Evolutionary conservation across 345 rosid genomes (phyloP), one percentile per base, ranked within the genome.

Genomic region (Brassica cretica): DNA sequence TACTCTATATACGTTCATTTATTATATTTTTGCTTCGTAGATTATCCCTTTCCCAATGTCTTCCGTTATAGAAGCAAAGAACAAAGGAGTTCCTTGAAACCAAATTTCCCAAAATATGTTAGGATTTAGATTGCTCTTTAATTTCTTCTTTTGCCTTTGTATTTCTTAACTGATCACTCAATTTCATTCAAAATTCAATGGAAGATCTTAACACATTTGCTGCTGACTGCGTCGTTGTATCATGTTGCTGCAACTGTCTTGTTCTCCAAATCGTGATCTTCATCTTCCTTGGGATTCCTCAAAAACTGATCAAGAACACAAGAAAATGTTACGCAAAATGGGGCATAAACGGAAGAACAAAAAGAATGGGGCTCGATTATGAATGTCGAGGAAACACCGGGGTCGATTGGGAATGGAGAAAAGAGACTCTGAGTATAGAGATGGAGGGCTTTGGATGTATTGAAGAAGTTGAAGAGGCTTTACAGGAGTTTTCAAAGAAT

Each of bases 201-300:
- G 96, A 88, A 81, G 96, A 93, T 66, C 75, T 87, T 10, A 89
- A 86, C 81, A 58, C 79, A 74, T 82, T 89, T 18, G 93, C 88
- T 3, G 91, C 94, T 5, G 97, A 94, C 66, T 94, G 98, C 70
- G 68, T 91, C 1, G 92, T 87, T 4, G 41, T 92, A 37, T 87
- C 90, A 0, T 92, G 98, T 74, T 91, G 96, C 82, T 90, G 92
- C 87, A 90, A 90, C 68, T 94, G 97, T 84, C 66, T 94, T 84
- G 70, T 86, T 70, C 85, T 94, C n/a, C 93, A 92, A 64, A 70
- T 90, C 56, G 19, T 85, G 2, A 29, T 90, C 83, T 89, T 85
- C 73, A n/a, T 88, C 82, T 76, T 89, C 59, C 80, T 92, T 68
- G 80, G 80, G 68, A 83, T 89, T 53, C 97, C 98, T 14, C 39